Percentiles rank a stretch among this genome's conserved stretches.
These are phyloP conservation scores for Acidomyces sp. DNA, from an alignment of 495 filamentous ascomycete species.

Conservation along the genomic window DNA sequence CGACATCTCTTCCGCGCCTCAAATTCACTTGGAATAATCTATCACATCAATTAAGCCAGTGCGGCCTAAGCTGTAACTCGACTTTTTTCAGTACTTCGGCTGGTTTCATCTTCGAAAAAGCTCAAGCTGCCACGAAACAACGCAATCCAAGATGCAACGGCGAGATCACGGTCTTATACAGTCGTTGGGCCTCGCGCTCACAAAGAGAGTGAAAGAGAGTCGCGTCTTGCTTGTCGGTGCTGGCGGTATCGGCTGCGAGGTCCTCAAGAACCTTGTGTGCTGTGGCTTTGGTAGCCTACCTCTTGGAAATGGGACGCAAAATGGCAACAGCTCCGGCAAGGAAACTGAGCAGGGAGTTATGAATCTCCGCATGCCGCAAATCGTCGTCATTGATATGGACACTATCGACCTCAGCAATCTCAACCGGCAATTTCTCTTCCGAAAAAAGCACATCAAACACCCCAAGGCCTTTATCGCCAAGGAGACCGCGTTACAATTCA, in stretches of 20 bases:
- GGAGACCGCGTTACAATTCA: slow-evolving; percentile 82
- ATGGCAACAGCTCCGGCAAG: not conserved
- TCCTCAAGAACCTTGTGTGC: slow-evolving; percentile 91
- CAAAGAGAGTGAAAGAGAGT: slow-evolving; percentile 15
- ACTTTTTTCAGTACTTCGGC: too few relatives aligned
- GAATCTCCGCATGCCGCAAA: slow-evolving; percentile 37
- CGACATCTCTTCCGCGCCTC: too few relatives aligned
- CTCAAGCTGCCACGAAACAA: slow-evolving; percentile 21
- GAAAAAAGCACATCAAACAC: slow-evolving; percentile 95
- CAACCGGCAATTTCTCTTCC: slow-evolving; percentile 95
- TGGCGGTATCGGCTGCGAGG: slow-evolving; percentile 93
- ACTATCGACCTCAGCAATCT: slow-evolving; percentile 97
- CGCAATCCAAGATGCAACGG: slow-evolving; percentile 31
- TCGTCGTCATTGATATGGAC: slow-evolving; percentile 93
- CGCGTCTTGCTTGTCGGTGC: slow-evolving; percentile 90
- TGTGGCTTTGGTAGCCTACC: slow-evolving; percentile 59
- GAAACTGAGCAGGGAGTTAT: not conserved
- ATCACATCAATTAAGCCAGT: too few relatives aligned
- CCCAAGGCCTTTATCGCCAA: slow-evolving; percentile 93
- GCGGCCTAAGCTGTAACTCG: too few relatives aligned
- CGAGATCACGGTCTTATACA: slow-evolving; percentile 15
- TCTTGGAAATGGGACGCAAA: not conserved
- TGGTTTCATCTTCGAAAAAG: too few relatives aligned
- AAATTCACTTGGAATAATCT: too few relatives aligned
- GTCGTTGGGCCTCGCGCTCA: slow-evolving; percentile 13